These are phyloP conservation scores for Colletotrichum scovillei DNA, from an alignment of 2,329 filamentous ascomycete species.

Conservation along the genomic window DNA sequence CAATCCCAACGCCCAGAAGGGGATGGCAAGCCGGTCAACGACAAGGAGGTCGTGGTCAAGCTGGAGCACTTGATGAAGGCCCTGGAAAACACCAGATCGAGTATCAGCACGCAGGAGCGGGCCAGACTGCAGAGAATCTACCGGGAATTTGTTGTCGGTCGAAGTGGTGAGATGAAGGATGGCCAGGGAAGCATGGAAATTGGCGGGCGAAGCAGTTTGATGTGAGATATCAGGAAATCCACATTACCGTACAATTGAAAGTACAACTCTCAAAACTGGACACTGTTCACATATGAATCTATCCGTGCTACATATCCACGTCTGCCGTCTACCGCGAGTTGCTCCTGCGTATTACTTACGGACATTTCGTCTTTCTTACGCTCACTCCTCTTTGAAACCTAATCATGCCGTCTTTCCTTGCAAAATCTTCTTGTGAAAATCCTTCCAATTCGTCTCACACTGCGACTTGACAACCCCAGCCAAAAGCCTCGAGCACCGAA, in stretches of 20 bases:
- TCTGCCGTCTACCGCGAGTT: neutral
- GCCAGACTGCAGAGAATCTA: conserved; percentile 84
- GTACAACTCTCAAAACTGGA: neutral
- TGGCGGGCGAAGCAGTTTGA: conserved; percentile 91
- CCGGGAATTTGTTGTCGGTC: conserved; percentile 88
- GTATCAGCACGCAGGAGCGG: conserved; percentile 84
- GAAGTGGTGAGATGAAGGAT: conserved; percentile 95
- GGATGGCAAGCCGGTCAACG: conserved; percentile 49
- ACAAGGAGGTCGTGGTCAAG: conserved; percentile 80
- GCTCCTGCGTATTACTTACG: neutral
- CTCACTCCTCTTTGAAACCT: neutral
- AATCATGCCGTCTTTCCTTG: conserved; percentile 17
- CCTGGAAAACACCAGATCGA: conserved; percentile 80
- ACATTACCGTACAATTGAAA: neutral
- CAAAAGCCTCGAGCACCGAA: conserved; percentile 62
- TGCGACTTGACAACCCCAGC: conserved; percentile 60
- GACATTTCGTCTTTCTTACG: neutral
- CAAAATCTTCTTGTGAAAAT: conserved; percentile 62
- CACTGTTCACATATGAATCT: neutral
- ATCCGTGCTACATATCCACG: neutral
- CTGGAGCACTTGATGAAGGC: conserved; percentile 88
- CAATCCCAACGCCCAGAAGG: conserved; percentile 43
- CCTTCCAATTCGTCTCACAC: conserved; percentile 62
- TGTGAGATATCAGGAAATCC: conserved; percentile 63
- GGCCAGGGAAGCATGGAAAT: conserved; percentile 93